These are phyloP conservation scores for Trichoderma koningiopsis DNA, from an alignment of 2,329 filamentous ascomycete species.

Conservation along the genomic window DNA sequence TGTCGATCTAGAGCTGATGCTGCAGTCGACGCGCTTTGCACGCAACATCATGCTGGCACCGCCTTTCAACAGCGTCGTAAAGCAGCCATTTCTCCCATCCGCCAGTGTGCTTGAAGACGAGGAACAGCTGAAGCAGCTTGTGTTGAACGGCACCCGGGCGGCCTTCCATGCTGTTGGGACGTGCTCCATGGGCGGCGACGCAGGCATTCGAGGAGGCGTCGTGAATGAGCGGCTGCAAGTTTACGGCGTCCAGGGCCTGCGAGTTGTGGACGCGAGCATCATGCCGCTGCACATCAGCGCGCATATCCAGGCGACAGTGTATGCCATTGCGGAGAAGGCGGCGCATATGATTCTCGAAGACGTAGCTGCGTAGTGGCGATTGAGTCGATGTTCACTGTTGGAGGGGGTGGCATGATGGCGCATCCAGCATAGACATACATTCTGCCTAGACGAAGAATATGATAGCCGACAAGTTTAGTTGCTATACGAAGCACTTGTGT, in stretches of 20 bases:
- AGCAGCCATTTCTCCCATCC: conserved; percentile 31
- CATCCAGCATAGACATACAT: not conserved
- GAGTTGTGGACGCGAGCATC: conserved; percentile 34
- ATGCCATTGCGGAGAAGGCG: conserved; percentile 40
- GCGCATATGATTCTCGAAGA: conserved; percentile 37
- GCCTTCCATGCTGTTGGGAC: conserved; percentile 47
- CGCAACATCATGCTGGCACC: conserved; percentile 42
- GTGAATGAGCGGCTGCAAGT: conserved; percentile 34
- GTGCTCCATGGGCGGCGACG: conserved; percentile 39
- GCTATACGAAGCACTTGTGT: not conserved
- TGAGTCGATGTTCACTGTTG: not conserved
- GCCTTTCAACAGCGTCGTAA: conserved; percentile 44
- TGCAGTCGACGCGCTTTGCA: conserved; percentile 44
- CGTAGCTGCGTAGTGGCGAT: not conserved
- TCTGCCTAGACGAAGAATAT: not conserved
- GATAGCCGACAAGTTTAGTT: not conserved
- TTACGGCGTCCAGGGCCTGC: conserved; percentile 32
- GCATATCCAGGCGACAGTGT: conserved; percentile 36
- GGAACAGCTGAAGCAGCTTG: conserved; percentile 32
- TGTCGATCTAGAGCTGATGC: conserved; percentile 48
- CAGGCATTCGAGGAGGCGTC: conserved; percentile 36
- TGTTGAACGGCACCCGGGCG: conserved; percentile 36
- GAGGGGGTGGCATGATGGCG: too few relatives aligned
- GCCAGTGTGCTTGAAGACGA: conserved; percentile 29
- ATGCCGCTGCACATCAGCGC: conserved; percentile 35